Evolutionary conservation across 306 rosid genomes (phyloP), one percentile per base, ranked within the genome.

Genomic region (Prunus salicina): DNA sequence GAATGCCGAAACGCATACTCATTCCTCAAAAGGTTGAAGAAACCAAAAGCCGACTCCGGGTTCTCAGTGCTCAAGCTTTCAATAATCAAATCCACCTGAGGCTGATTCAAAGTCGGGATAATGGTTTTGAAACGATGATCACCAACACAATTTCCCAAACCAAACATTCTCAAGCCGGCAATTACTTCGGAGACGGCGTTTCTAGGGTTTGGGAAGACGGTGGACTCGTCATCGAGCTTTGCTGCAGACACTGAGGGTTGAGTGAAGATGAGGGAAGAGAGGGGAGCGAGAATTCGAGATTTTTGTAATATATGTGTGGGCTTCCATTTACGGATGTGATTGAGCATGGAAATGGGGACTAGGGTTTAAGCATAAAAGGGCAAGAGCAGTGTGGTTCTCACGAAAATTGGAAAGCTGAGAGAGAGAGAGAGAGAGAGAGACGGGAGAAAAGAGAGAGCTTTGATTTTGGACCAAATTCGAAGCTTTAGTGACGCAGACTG

Each of bases 321-420:
- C 4, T 65, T 80, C 85, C 85, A 84, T 79, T 52, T 77, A 22
- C 32, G 71, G 25, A 73, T 61, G 75, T 61, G 72, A 46, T 62
- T 70, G 76, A 79, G 90, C 90, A 87, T 87, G 83, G 88, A 76
- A 85, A 56, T 41, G 9, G 81, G 62, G 50, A 34, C 69, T 67
- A 38, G 67, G 79, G 72, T 77, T 61, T 69, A 58, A 41, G 66
- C 28, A 19, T 65, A 5, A 57, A 41, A 30, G 27, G 67, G 25
- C 1, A 12, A 16, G 64, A n/a, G 6, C 16, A 3, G 79, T 49
- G 77, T 58, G 74, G 68, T 71, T 76, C 49, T 14, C 22, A 65
- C n/a, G 72, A 52, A 62, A 72, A 24, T 12, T 18, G 18, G 30
- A 53, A 60, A 19, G 15, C 1, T 52, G 32, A 2, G 45, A 8